Evolutionary conservation across 768 basidiomycete genomes (phyloP).

Genomic region (Royoungia palumana): DNA sequence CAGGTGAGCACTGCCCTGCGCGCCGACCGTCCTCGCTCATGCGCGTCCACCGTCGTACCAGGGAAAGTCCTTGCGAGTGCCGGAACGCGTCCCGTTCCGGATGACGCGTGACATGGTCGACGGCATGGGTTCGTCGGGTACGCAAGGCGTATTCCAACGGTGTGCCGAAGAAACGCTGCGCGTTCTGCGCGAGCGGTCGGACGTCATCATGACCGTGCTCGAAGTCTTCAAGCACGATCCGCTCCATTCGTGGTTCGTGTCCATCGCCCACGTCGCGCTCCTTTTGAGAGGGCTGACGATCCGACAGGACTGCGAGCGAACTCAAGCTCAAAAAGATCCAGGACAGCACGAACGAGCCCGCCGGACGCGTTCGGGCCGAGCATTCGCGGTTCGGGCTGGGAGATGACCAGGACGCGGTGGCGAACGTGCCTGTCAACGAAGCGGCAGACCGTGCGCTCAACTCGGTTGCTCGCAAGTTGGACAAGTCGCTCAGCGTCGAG

Average conservation of each 20-base stretch:
- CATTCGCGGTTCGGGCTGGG: slow-evolving; percentile 43
- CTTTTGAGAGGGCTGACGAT: neutral
- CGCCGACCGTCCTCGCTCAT: neutral
- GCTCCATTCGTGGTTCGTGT: slow-evolving; percentile 78
- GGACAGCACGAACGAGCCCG: slow-evolving; percentile 33
- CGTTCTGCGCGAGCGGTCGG: slow-evolving; percentile 81
- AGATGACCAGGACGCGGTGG: slow-evolving; percentile 62
- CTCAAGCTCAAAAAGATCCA: slow-evolving; percentile 68
- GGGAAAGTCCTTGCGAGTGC: slow-evolving; percentile 76
- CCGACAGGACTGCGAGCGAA: slow-evolving; percentile 70
- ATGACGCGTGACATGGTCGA: slow-evolving; percentile 93
- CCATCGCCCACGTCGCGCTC: neutral
- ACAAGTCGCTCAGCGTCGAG: slow-evolving; percentile 83
- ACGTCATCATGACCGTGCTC: slow-evolving; percentile 88
- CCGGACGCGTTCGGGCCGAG: slow-evolving; percentile 21
- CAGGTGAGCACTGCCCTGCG: slow-evolving; percentile 48
- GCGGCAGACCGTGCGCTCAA: slow-evolving; percentile 86
- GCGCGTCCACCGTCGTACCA: slow-evolving; percentile 30
- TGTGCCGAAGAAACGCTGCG: slow-evolving; percentile 94
- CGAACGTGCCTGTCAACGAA: slow-evolving; percentile 69
- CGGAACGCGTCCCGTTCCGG: slow-evolving; percentile 92
- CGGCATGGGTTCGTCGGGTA: slow-evolving; percentile 86
- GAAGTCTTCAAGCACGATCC: slow-evolving; percentile 98
- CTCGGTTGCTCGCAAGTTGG: slow-evolving; percentile 78
- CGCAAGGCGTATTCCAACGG: slow-evolving; percentile 90